Evolutionary conservation across 2,329 filamentous ascomycete genomes (phyloP), one percentile per base, ranked within the genome.

Genomic region (Penicillium sp.): DNA sequence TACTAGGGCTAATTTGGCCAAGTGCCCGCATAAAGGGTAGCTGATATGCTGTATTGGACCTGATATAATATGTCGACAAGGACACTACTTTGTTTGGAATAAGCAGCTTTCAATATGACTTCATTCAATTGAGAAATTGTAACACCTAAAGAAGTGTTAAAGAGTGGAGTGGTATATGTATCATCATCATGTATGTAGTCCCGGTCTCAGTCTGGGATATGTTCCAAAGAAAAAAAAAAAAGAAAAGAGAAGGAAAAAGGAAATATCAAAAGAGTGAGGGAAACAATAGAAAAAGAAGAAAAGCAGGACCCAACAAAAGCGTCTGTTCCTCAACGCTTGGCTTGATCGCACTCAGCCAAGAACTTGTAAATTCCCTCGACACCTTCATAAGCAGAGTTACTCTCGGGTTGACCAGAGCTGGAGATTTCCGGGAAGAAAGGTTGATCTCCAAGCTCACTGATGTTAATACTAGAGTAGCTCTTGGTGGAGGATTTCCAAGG

Each of bases 291-390:
- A 38, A 29, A 56, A 41, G 10, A 15, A 37, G 19, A 21, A 15
- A 49, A 19, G 7, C 1, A 27, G 4, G 3, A 12, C 29, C 17
- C 9, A 29, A 25, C n/a, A 1, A 6, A 31, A 37, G 10, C 27
- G 15, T 21, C 17, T 42, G 9, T 33, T 23, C 19, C 19, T 61
- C 48, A 60, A 62, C 58, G 72, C 65, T 64, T 73, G 35, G 79
- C 79, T 42, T 76, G 73, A 70, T 88, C 85, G 65, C 86, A 87
- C 62, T 87, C 82, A 64, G 86, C 83, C 58, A 89, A 78, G 67
- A 89, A 89, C 50, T 80, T 79, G 66, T 87, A 86, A 35, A 89
- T 88, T 3, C 86, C 86, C 67, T 89, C 84, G 15, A 86, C 73
- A 6, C 85, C 83, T 60, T 87, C 85, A 61, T 86, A 87, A 51